These are phyloP conservation scores for Tetracladium maxilliforme DNA, from an alignment of 2,329 filamentous ascomycete species.

Conservation along the genomic window DNA sequence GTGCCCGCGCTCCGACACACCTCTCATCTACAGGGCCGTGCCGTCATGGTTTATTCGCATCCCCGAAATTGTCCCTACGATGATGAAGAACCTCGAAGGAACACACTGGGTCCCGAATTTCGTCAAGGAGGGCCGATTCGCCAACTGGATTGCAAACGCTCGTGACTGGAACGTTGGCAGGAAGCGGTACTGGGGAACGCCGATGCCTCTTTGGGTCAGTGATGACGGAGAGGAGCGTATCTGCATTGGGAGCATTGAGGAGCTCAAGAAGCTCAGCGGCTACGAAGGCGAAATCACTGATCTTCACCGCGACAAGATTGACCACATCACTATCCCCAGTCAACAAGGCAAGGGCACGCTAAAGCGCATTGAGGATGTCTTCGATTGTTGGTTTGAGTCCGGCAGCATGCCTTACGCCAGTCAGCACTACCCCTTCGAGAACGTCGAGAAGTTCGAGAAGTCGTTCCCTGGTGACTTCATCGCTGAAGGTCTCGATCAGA, in stretches of 20 bases:
- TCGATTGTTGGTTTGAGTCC: slow-evolving; percentile 96
- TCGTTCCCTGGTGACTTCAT: slow-evolving; percentile 90
- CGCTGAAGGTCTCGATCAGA: slow-evolving; percentile 85
- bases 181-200: slow-evolving; percentile 92
- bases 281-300: slow-evolving; percentile 71
- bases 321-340: slow-evolving; percentile 87
- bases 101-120: slow-evolving; percentile 86
- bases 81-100: slow-evolving; percentile 79
- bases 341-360: slow-evolving; percentile 75
- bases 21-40: slow-evolving; percentile 82
- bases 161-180: slow-evolving; percentile 92
- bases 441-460: slow-evolving; percentile 64
- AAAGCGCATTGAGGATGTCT: slow-evolving; percentile 72
- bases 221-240: slow-evolving; percentile 79
- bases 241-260: slow-evolving; percentile 71
- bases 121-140: slow-evolving; percentile 84
- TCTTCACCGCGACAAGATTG: slow-evolving; percentile 84
- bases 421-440: slow-evolving; percentile 85
- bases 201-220: slow-evolving; percentile 82
- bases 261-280: slow-evolving; percentile 77
- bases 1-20: slow-evolving; percentile 90
- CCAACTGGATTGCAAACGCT: slow-evolving; percentile 81
- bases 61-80: slow-evolving; percentile 65
- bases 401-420: slow-evolving; percentile 91
- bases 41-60: slow-evolving; percentile 94